Conservation (phyloP, 495 filamentous ascomycete genomes). For the Chaetomium fimeti region DNA sequence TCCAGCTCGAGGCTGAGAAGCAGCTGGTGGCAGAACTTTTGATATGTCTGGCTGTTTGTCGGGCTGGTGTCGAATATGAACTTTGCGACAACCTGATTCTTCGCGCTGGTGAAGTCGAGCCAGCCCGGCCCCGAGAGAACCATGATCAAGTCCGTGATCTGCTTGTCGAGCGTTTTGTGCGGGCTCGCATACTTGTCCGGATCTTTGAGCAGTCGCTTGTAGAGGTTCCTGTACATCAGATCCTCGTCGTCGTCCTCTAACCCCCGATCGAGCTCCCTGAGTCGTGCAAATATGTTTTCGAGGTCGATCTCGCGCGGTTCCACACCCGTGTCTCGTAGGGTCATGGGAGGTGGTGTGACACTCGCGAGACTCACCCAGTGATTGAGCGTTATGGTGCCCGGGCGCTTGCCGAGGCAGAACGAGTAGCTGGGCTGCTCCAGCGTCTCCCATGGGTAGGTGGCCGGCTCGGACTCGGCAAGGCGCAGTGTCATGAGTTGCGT, state of each 20-base stretch:
- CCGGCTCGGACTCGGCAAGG: constrained; percentile 38
- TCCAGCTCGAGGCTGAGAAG: constrained; percentile 67
- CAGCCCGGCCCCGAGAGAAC: constrained; percentile 60
- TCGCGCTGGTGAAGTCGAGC: constrained; percentile 64
- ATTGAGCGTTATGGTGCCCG: constrained; percentile 62
- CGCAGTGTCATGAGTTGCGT: constrained; percentile 49
- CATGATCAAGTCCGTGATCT: constrained; percentile 66
- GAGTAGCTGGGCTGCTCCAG: constrained; percentile 64
- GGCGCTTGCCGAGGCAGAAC: constrained; percentile 56
- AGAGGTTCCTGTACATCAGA: constrained; percentile 54
- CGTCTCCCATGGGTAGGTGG: constrained; percentile 59
- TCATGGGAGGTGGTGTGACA: constrained; percentile 46
- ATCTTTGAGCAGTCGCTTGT: constrained; percentile 51
- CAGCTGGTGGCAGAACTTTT: constrained; percentile 71
- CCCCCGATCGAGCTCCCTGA: constrained; percentile 55
- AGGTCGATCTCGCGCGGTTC: constrained; percentile 55
- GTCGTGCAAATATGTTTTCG: constrained; percentile 52
- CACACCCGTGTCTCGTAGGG: constrained; percentile 50
- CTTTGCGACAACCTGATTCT: constrained; percentile 62
- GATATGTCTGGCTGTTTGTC: constrained; percentile 44
- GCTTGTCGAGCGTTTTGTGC: constrained; percentile 59
- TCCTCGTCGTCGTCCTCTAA: constrained; percentile 57
- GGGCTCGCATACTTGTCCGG: constrained; percentile 51
- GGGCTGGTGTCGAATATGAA: constrained; percentile 49
- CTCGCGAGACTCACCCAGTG: constrained; percentile 55